Percentiles rank a stretch among this genome's conserved stretches.
Conservation (phyloP, 2,329 filamentous ascomycete genomes). For the Colletotrichum siamense region DNA sequence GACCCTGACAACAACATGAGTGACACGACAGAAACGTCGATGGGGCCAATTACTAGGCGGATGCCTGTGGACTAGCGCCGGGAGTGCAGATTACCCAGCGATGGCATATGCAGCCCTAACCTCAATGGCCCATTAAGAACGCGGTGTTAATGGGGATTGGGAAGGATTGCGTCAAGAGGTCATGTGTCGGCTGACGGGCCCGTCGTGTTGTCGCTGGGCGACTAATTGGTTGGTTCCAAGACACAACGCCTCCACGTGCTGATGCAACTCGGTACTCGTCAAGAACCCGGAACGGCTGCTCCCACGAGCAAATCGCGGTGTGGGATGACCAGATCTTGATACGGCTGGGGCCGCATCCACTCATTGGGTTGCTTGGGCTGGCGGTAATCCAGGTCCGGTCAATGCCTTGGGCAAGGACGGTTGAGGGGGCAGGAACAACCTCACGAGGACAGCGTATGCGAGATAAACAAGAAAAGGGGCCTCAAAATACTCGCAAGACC, state of each 20-base stretch:
- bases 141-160: neutral
- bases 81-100: constrained; percentile 12
- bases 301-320: neutral
- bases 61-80: constrained; percentile 17
- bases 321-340: neutral
- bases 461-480: neutral
- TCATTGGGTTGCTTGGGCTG: neutral
- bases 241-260: neutral
- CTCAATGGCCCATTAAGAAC: neutral
- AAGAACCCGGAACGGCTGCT: neutral
- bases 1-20: neutral
- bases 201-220: neutral
- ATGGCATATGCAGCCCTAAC: constrained; percentile 23
- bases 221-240: neutral
- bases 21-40: constrained; percentile 1
- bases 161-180: constrained; percentile 1
- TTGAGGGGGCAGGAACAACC: neutral
- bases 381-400: neutral
- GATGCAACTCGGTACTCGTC: neutral
- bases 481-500: neutral
- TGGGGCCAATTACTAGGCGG: constrained; percentile 1
- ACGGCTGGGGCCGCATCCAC: neutral
- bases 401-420: neutral
- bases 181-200: constrained; percentile 6
- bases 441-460: neutral